Conservation (phyloP, 352 stramenopile genomes). For the Phytopythium sindhum region DNA sequence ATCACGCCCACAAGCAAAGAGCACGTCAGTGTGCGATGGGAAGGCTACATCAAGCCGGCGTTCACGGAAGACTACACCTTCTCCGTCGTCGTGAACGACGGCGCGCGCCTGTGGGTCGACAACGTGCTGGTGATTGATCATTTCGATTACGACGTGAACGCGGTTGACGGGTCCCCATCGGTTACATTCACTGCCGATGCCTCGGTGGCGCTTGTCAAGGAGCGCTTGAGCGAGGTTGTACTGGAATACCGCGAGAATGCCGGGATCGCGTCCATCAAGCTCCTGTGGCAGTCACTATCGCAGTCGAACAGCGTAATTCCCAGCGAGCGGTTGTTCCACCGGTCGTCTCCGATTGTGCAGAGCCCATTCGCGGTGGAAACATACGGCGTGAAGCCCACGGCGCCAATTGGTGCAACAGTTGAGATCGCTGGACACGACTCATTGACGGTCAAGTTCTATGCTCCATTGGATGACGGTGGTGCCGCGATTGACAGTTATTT, state of each 20-base stretch:
- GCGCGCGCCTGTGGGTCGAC: conserved; percentile 81
- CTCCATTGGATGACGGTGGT: conserved; percentile 84
- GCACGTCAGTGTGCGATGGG: conserved; percentile 94
- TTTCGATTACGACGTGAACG: conserved; percentile 40
- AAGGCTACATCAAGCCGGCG: conserved; percentile 88
- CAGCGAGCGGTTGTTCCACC: conserved; percentile 82
- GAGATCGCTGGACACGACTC: conserved; percentile 42
- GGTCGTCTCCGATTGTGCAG: conserved; percentile 43
- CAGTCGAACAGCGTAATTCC: conserved; percentile 89
- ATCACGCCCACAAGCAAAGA: conserved; percentile 91
- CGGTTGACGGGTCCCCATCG: conserved; percentile 8
- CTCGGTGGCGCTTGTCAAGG: conserved; percentile 58
- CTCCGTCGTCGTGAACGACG: conserved; percentile 87
- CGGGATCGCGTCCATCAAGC: conserved; percentile 71
- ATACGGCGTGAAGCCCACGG: conserved; percentile 48
- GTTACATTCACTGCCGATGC: conserved; percentile 36
- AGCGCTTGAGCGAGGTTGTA: conserved; percentile 80
- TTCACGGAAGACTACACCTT: conserved; percentile 91
- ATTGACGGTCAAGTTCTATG: conserved; percentile 85
- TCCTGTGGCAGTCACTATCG: conserved; percentile 88
- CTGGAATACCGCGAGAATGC: conserved; percentile 94
- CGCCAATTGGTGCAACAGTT: conserved; percentile 37
- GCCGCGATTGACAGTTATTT: conserved; percentile 77
- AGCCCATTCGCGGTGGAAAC: conserved; percentile 68
- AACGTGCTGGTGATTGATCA: conserved; percentile 48